Evolutionary conservation across 441 rosid species (phyloP).

Genomic region (Jatropha podagrica): DNA sequence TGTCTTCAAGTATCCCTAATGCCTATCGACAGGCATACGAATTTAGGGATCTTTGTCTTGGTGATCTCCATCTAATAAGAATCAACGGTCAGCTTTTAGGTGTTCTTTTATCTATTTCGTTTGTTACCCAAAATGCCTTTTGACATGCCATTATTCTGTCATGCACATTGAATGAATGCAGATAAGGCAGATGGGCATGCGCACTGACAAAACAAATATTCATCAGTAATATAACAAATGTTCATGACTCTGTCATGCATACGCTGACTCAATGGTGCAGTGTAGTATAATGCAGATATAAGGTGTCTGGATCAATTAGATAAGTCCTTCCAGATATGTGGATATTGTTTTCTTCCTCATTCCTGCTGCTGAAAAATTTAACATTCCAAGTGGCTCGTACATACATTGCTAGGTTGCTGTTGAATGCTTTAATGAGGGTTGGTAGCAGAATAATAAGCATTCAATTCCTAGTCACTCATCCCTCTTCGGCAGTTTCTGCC

Average conservation of each 20-base stretch:
- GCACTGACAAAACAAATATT: neutral
- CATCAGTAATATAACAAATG: neutral
- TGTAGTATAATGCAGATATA: neutral
- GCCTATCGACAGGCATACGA: constrained; percentile 67
- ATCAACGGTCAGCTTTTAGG: constrained; percentile 51
- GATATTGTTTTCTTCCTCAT: neutral
- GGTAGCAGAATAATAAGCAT: neutral
- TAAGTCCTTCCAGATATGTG: neutral
- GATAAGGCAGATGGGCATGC: neutral
- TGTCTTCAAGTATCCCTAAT: constrained; percentile 50
- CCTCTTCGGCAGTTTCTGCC: neutral
- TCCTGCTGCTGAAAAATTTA: neutral
- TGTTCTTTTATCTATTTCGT: constrained; percentile 5
- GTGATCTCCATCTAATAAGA: constrained; percentile 79
- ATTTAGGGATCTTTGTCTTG: constrained; percentile 76
- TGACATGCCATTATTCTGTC: neutral
- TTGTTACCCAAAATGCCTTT: constrained; percentile 1
- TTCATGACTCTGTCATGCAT: too few species aligned
- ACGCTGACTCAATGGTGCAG: neutral
- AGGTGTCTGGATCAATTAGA: neutral
- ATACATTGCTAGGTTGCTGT: neutral
- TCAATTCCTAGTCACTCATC: neutral
- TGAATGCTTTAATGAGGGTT: constrained; percentile 6
- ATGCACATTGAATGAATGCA: neutral
- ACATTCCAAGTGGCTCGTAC: neutral